A percentile compares a stretch with the other conserved stretches of the same genome.
Conservation (phyloP, 768 basidiomycete species). For the Boletus pseudopeckii region DNA sequence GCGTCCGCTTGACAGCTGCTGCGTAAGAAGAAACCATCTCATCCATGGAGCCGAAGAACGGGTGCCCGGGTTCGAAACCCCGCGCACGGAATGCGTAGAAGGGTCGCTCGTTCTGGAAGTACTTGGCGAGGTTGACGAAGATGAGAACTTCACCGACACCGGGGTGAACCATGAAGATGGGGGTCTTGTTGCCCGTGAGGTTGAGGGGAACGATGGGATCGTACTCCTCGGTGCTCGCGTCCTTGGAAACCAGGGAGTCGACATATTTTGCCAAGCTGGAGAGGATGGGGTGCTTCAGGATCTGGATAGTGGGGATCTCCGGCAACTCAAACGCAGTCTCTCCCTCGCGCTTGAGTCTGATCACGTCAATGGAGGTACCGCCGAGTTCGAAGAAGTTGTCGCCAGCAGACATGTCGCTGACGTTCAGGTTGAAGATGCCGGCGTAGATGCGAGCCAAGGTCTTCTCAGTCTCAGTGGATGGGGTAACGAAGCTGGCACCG, state of each 20-base stretch:
- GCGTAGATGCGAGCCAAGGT: slow-evolving; percentile 19
- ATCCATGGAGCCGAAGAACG: no score
- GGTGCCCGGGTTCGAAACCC: slow-evolving; percentile 28
- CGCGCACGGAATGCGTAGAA: slow-evolving; percentile 45
- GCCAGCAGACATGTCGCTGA: slow-evolving; percentile 23
- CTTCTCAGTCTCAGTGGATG: slow-evolving; percentile 23
- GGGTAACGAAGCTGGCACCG: slow-evolving; percentile 19
- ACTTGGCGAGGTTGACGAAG: slow-evolving; percentile 43
- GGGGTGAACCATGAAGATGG: slow-evolving; percentile 45
- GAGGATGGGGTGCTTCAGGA: slow-evolving; percentile 34
- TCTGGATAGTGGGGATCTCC: slow-evolving; percentile 38
- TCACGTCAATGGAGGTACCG: slow-evolving; percentile 40
- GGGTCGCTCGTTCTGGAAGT: slow-evolving; percentile 39
- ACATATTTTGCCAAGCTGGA: slow-evolving; percentile 32
- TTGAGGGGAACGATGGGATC: slow-evolving; percentile 43
- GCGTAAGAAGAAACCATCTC: no score
- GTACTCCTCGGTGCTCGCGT: slow-evolving; percentile 26
- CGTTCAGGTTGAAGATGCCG: slow-evolving; percentile 29
- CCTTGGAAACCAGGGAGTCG: slow-evolving; percentile 26
- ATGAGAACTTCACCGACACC: slow-evolving; percentile 14
- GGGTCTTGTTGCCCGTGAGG: slow-evolving; percentile 37
- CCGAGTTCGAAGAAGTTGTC: slow-evolving; percentile 36
- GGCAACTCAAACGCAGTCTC: slow-evolving; percentile 26
- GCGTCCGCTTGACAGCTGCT: slow-evolving; percentile 31
- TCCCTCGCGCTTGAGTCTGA: slow-evolving; percentile 29